A percentile compares a stretch with the other conserved stretches of the same genome.
Evolutionary conservation across 176 grass and related monocot genomes (phyloP).

Genomic region (Zoysia japonica): DNA sequence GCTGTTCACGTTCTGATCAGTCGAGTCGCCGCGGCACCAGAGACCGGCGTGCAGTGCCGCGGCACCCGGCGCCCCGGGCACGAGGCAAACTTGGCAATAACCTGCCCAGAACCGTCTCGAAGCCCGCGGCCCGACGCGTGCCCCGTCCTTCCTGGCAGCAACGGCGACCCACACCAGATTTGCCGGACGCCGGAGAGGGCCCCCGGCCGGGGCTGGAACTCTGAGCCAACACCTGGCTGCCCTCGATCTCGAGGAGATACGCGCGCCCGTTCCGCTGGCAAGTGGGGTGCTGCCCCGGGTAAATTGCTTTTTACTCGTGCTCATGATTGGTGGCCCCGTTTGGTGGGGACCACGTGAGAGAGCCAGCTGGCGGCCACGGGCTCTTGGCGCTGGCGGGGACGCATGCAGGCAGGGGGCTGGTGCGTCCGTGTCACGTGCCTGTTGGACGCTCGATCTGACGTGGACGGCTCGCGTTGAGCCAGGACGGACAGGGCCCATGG

Average conservation of each 20-base stretch:
- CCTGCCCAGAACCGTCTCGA: conserved; percentile 30
- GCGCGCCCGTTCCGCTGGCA: conserved; percentile 1
- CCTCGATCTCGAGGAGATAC: conserved; percentile 30
- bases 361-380: conserved; percentile 28
- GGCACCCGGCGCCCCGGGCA: not conserved
- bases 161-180: conserved; percentile 28
- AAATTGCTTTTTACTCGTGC: conserved; percentile 11
- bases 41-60: no score
- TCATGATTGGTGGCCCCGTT: conserved; percentile 35
- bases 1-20: not conserved
- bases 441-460: conserved; percentile 18
- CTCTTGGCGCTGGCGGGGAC: not conserved
- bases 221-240: conserved; percentile 44
- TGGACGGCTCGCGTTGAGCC: not conserved
- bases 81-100: not conserved
- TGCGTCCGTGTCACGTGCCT: not conserved
- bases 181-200: not conserved
- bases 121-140: conserved; percentile 26
- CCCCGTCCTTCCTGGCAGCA: conserved; percentile 29
- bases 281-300: not conserved
- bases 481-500: not conserved
- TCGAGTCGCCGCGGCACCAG: not conserved
- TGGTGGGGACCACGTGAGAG: not conserved
- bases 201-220: conserved; percentile 13
- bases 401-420: not conserved